Conservation (phyloP, 2,329 filamentous ascomycete species). For the Diplodia mutila region DNA sequence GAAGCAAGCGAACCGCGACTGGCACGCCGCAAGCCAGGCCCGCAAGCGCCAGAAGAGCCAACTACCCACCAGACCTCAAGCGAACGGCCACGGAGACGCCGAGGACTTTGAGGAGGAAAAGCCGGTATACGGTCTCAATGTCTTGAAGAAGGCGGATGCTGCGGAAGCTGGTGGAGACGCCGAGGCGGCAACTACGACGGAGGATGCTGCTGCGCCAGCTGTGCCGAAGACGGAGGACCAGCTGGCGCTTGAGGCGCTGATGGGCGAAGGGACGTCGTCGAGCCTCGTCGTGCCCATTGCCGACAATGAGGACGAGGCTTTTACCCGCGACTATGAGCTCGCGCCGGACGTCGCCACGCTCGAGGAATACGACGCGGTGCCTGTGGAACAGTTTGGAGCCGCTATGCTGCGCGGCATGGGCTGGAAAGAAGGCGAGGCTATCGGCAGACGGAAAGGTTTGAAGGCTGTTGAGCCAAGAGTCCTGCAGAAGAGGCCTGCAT, state of each 20-base stretch:
- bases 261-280: constrained; percentile 44
- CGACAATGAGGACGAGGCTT: constrained; percentile 67
- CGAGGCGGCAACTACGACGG: constrained; percentile 32
- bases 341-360: constrained; percentile 77
- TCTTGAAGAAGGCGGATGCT: constrained; percentile 43
- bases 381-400: constrained; percentile 92
- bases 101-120: constrained; percentile 46
- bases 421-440: constrained; percentile 74
- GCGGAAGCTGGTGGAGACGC: constrained; percentile 32
- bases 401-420: constrained; percentile 92
- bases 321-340: constrained; percentile 68
- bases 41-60: constrained; percentile 58
- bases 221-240: constrained; percentile 60
- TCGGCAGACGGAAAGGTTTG: constrained; percentile 54
- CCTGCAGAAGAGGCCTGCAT: constrained; percentile 72
- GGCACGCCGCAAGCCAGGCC: constrained; percentile 56
- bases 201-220: constrained; percentile 27
- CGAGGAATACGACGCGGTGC: constrained; percentile 84
- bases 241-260: constrained; percentile 52
- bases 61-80: constrained; percentile 58
- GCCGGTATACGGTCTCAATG: constrained; percentile 59
- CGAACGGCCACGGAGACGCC: constrained; percentile 41
- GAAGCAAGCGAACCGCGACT: constrained; percentile 63
- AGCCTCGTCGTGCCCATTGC: constrained; percentile 47
- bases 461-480: constrained; percentile 54